These are phyloP conservation scores for Davidsoniella virescens DNA, from an alignment of 2,329 filamentous ascomycete genomes.

Conservation along the genomic window DNA sequence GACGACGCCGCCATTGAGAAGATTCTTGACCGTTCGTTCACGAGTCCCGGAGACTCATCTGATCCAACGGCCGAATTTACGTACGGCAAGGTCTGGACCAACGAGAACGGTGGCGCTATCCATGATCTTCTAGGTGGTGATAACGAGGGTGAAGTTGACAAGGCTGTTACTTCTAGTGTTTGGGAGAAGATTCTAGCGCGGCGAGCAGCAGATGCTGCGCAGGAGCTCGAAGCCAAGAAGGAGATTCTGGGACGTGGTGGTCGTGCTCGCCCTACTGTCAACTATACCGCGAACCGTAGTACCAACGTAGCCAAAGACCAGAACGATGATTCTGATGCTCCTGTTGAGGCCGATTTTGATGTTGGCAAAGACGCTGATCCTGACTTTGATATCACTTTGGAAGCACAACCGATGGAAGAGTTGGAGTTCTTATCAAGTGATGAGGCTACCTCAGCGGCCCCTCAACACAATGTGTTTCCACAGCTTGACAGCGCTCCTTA, in stretches of 20 bases:
- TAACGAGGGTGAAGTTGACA: constrained; percentile 26
- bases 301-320: constrained; percentile 17
- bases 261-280: constrained; percentile 40
- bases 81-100: constrained; percentile 83
- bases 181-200: constrained; percentile 86
- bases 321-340: constrained; percentile 14
- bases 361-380: not conserved
- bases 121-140: constrained; percentile 33
- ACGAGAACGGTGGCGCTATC: constrained; percentile 53
- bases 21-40: constrained; percentile 70
- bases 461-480: too few relatives aligned
- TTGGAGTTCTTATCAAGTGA: too few relatives aligned
- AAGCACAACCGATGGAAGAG: not conserved
- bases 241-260: constrained; percentile 77
- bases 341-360: not conserved
- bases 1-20: constrained; percentile 72
- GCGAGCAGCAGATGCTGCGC: constrained; percentile 62
- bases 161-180: constrained; percentile 34
- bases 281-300: constrained; percentile 3
- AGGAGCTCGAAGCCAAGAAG: constrained; percentile 44
- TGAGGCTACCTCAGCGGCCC: too few relatives aligned
- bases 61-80: constrained; percentile 48
- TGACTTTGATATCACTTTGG: not conserved
- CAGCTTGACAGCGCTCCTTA: too few relatives aligned
- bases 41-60: constrained; percentile 44